Evolutionary conservation across 306 rosid genomes (phyloP), one percentile per base, ranked within the genome.

Genomic region (Hylodesmum podocarpum): DNA sequence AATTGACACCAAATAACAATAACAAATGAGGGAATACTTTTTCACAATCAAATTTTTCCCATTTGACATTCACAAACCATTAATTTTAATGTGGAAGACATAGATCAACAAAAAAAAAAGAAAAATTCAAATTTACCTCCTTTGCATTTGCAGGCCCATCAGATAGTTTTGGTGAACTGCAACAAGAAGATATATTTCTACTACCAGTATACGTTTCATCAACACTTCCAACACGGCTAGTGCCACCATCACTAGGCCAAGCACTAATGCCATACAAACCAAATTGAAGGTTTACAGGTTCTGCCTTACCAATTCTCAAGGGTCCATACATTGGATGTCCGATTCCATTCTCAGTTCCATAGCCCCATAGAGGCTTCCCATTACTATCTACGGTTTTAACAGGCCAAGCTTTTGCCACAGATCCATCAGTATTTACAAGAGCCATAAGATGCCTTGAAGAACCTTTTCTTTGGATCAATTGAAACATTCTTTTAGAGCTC

Each of bases 331-430:
- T 86, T 36, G 82, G 85, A 78, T 53, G 73, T 34, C 87, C 86
- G 39, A 78, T 64, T 63, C 53, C 79, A 74, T 78, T 84, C 59
- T 76, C 86, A 25, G 78, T 70, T 53, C 80, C 85, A 70, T 65
- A 84, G 78, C 80, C 88, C 81, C 79, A 82, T 66, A 80, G 59
- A 66, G 89, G 90, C 80, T 86, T 88, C 76, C 97, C 95, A 57
- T 77, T 82, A 58, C 86, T 33, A 73, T 86, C 92, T 37, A 89
- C 82, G 16, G 97, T 81, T 76, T 89, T 84, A 76, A 91, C 89
- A 66, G 97, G 97, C 97, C 97, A 91, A 41, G 97, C 91, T 88
- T 82, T 91, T 8, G 97, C 97, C 59, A 91, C 93, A 24, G 97
- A 88, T 51, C 97, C 97, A 73, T 91, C 95, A 62, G 81, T 88